These are phyloP conservation scores for Nematocida sp. DNA, from an alignment of 371 early-diverging fungal species.

Conservation along the genomic window DNA sequence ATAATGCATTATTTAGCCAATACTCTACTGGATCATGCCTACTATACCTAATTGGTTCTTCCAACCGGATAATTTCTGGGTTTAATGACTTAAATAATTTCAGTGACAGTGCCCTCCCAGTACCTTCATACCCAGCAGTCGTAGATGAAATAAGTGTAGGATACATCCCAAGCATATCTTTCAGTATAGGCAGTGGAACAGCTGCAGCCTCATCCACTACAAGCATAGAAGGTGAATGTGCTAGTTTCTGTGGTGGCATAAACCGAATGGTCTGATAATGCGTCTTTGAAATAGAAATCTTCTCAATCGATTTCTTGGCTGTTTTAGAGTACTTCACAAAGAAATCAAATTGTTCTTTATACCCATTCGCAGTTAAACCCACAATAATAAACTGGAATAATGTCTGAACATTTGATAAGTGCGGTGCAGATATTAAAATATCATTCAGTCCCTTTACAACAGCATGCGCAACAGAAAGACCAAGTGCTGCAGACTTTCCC, in stretches of 20 bases:
- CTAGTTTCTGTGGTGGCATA: constrained; percentile 50
- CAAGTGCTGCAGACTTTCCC: constrained; percentile 96
- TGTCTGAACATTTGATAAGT: constrained; percentile 91
- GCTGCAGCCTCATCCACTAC: constrained; percentile 99
- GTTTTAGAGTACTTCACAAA: constrained; percentile 72
- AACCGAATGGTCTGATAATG: constrained; percentile 64
- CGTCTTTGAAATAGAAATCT: constrained; percentile 61
- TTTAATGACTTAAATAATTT: constrained; percentile 86
- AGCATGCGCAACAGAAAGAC: constrained; percentile 88
- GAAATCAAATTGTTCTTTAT: constrained; percentile 92
- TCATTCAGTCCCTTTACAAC: constrained; percentile 85
- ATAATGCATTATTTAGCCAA: constrained; percentile 89
- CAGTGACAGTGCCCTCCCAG: constrained; percentile 88
- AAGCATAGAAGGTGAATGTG: constrained; percentile 76
- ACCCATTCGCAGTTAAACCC: constrained; percentile 88
- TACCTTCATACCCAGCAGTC: constrained; percentile 98
- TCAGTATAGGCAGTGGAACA: constrained; percentile 86
- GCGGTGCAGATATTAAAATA: constrained; percentile 93
- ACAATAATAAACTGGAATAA: constrained; percentile 91
- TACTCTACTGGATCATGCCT: constrained; percentile 84
- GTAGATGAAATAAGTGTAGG: constrained; percentile 96
- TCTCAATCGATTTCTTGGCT: constrained; percentile 60
- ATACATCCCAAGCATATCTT: constrained; percentile 83
- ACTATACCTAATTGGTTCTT: constrained; percentile 90
- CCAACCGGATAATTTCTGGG: constrained; percentile 77